Conservation (phyloP, 192 early-diverging fungal species). For the Globomyces pollinis-pini region DNA sequence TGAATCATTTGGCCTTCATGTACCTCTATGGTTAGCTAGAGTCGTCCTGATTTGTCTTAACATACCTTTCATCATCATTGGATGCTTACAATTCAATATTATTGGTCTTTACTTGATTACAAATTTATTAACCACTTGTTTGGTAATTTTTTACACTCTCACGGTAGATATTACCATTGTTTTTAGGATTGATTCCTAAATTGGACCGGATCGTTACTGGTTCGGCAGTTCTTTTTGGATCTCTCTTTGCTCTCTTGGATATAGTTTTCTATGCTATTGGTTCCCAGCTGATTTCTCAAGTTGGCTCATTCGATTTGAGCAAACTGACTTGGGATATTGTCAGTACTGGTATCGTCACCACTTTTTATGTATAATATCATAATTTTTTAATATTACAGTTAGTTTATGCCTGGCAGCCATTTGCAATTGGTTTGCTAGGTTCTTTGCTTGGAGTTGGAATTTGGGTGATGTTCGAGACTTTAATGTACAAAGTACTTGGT, state of each 20-base stretch:
- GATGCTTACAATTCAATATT: constrained; percentile 12
- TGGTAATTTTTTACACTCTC: neutral
- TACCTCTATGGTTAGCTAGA: neutral
- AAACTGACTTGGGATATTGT: constrained; percentile 12
- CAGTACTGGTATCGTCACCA: constrained; percentile 13
- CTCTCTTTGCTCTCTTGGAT: constrained; percentile 23
- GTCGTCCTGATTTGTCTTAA: constrained; percentile 25
- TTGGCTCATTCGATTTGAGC: too few species aligned
- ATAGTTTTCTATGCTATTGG: constrained; percentile 19
- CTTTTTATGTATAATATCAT: too few species aligned
- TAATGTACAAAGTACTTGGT: neutral
- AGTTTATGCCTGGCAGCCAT: constrained; percentile 27
- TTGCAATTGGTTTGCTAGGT: constrained; percentile 21
- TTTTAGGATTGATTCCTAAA: constrained; percentile 26
- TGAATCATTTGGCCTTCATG: constrained; percentile 8
- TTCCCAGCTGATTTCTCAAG: neutral
- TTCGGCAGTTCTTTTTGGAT: constrained; percentile 24
- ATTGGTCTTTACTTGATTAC: constrained; percentile 18
- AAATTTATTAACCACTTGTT: constrained; percentile 29
- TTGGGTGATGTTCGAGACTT: neutral
- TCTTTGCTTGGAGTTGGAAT: constrained; percentile 11
- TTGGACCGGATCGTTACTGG: constrained; percentile 26
- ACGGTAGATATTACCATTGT: constrained; percentile 25
- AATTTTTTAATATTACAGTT: too few species aligned
- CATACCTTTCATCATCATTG: constrained; percentile 30